Evolutionary conservation across 768 basidiomycete genomes (phyloP), one percentile per base, ranked within the genome.

Genomic region (Suillus brevipes): DNA sequence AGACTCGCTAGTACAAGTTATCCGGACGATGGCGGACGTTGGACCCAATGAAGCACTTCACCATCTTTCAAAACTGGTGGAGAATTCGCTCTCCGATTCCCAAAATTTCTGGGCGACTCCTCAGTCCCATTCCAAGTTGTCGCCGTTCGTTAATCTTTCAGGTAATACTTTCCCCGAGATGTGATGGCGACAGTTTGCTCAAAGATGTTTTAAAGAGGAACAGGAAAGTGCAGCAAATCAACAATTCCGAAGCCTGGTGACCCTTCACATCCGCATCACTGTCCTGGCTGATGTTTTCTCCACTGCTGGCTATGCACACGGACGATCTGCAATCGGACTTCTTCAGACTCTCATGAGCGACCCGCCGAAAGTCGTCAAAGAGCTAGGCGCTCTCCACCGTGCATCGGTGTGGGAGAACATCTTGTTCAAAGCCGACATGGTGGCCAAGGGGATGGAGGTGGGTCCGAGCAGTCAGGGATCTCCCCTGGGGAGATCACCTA

Each of bases 371-470:
- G 84, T 94, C 34, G 78, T 99, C 31, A 77, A 78, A 5, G 85
- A 91, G 66, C 81, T 98, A 34, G 97, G 95, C 4, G 77, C 84
- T 53, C 79, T 98, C 7, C 95, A 97, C 73, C 87, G 93, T 18
- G 86, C 89, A 1, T 89, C 87, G 66, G 85, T 94, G 7, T 94
- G 92, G 91, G 94, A 97, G 78, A 95, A 93, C 69, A 90, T 94
- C 47, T 78, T 87, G 20, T 82, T 97, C 59, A 91, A 90, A 68
- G 79, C 82, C 20, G 85, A 84, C 31, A 76, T 89, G 47, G 75
- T 81, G 18, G 75, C 79, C 18, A 85, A 82, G 69, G 87, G 87
- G 45, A 86, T 88, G 50, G 81, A 84, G 60, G 70, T 86, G 20
- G 76, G 81, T 63, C 70, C 79, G 25, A 82, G 81, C 5, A 77